Evolutionary conservation across 2,329 filamentous ascomycete species (phyloP).

Genomic region (Aspergillus jensenii): DNA sequence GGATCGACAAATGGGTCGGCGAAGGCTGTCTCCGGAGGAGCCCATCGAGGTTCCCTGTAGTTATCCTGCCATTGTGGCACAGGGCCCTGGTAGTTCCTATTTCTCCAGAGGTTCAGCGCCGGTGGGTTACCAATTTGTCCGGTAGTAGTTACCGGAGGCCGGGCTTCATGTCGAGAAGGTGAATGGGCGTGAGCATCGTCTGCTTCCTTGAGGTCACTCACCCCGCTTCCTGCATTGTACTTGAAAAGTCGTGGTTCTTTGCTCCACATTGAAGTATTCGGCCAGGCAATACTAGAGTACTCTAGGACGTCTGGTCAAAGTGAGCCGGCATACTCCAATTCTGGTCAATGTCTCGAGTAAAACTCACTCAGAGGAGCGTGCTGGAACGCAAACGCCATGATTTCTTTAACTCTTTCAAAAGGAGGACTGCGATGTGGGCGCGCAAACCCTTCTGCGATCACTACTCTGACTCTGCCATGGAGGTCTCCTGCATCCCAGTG

Average conservation of each 20-base stretch:
- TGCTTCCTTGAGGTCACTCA: constrained; percentile 43
- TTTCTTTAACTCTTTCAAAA: constrained; percentile 68
- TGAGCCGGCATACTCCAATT: constrained; percentile 12
- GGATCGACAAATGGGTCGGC: constrained; percentile 46
- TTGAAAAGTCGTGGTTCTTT: constrained; percentile 43
- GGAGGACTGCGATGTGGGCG: constrained; percentile 48
- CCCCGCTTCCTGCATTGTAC: constrained; percentile 26
- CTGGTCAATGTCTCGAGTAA: neutral
- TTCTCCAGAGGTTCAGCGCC: constrained; percentile 28
- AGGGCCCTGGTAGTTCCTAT: constrained; percentile 32
- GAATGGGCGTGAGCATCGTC: constrained; percentile 64
- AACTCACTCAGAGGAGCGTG: constrained; percentile 73
- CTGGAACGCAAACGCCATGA: constrained; percentile 79
- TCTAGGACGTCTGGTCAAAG: constrained; percentile 65
- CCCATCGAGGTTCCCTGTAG: constrained; percentile 29
- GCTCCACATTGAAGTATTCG: constrained; percentile 69
- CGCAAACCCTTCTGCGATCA: constrained; percentile 72
- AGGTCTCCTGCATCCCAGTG: constrained; percentile 72
- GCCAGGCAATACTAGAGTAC: constrained; percentile 74
- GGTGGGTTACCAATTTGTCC: constrained; percentile 23
- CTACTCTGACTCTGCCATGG: constrained; percentile 71
- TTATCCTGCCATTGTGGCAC: constrained; percentile 25
- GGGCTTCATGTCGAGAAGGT: constrained; percentile 46
- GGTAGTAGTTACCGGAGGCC: constrained; percentile 18
- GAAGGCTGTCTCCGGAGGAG: constrained; percentile 27